Conservation (phyloP, 345 rosid genomes). For the Mercurialis annua region DNA sequence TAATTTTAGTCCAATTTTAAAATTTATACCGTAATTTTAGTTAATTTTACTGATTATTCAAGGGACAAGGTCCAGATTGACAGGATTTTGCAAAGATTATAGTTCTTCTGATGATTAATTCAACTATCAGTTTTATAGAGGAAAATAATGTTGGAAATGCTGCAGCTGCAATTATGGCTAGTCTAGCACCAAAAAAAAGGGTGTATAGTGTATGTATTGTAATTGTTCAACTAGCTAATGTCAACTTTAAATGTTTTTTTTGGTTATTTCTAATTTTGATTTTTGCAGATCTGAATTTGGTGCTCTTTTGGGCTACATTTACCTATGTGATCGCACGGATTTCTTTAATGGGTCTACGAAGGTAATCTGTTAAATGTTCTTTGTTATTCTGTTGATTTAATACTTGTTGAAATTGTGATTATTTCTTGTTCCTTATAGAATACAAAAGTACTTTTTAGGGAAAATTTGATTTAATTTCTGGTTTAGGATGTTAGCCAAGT, state of each 20-base stretch:
- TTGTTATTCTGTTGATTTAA: background rate
- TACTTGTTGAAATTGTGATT: too few species aligned
- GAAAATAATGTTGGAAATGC: conserved; percentile 96
- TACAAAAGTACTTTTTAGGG: too few species aligned
- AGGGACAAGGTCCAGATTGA: conserved; percentile 97
- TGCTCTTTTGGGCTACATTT: conserved; percentile 58
- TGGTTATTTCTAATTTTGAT: conserved; percentile 14
- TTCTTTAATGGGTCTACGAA: conserved; percentile 67
- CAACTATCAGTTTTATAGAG: conserved; percentile 92
- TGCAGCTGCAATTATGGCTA: conserved; percentile 89
- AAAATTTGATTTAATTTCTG: too few species aligned
- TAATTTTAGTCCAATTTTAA: too few species aligned
- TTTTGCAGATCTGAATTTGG: conserved; percentile 73
- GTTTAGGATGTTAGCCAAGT: too few species aligned
- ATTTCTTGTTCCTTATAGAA: too few species aligned
- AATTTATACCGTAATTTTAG: too few species aligned
- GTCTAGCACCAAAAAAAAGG: conserved; percentile 86
- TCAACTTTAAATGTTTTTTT: too few species aligned
- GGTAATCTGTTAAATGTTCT: conserved; percentile 36
- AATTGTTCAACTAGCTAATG: too few species aligned
- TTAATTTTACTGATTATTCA: too few species aligned
- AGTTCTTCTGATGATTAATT: conserved; percentile 74
- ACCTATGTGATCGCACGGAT: conserved; percentile 92
- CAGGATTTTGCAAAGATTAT: conserved; percentile 89
- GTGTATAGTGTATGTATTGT: too few species aligned